Conservation (phyloP, 805 yeast genomes). For the Ogataea henricii region DNA sequence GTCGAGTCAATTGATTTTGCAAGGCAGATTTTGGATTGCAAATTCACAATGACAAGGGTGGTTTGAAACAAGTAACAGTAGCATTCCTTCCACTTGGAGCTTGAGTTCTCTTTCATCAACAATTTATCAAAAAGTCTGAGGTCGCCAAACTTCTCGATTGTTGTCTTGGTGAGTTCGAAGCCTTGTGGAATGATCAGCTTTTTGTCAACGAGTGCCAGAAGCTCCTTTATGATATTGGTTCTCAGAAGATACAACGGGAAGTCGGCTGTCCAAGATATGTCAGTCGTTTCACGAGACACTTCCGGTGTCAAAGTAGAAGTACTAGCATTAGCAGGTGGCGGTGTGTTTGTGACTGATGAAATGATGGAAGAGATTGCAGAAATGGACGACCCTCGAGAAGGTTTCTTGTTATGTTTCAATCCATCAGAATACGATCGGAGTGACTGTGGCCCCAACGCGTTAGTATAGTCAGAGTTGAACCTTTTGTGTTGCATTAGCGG, state of each 20-base stretch:
- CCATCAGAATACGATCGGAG: neutral
- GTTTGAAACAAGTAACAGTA: conserved; percentile 34
- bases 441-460: neutral
- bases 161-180: conserved; percentile 15
- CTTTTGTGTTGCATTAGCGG: conserved; percentile 9
- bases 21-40: conserved; percentile 7
- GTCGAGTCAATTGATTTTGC: conserved; percentile 19
- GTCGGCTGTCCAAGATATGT: conserved; percentile 17
- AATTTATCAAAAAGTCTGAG: conserved; percentile 34
- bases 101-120: neutral
- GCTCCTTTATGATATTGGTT: conserved; percentile 26
- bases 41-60: conserved; percentile 25
- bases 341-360: conserved; percentile 30
- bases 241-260: conserved; percentile 22
- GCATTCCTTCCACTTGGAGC: conserved; percentile 10
- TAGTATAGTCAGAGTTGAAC: conserved; percentile 3
- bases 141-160: conserved; percentile 31
- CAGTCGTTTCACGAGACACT: neutral
- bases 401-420: conserved; percentile 28
- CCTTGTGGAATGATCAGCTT: conserved; percentile 5
- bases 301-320: conserved; percentile 3
- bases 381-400: conserved; percentile 37
- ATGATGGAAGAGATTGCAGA: conserved; percentile 38
- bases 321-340: conserved; percentile 16
- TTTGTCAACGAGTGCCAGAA: conserved; percentile 20